Evolutionary conservation across 2,329 filamentous ascomycete genomes (phyloP).

Genomic region (Cyphellophora attinorum): DNA sequence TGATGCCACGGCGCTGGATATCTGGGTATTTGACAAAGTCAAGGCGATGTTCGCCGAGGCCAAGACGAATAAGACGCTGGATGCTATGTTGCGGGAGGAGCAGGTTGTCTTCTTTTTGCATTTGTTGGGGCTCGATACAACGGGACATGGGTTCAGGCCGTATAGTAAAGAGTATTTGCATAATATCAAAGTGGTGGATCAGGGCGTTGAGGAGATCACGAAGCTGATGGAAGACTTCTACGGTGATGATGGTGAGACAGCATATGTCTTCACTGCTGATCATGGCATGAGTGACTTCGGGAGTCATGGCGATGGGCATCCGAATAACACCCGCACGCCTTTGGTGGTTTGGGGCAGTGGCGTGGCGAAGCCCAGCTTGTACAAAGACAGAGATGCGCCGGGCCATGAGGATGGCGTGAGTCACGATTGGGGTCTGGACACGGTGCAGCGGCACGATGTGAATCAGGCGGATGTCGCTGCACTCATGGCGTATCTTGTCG

Average conservation of each 20-base stretch:
- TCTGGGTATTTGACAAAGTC: conserved; percentile 93
- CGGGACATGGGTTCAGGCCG: conserved; percentile 74
- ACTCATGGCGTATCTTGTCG: conserved; percentile 86
- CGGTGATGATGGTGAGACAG: conserved; percentile 67
- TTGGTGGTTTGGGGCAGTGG: conserved; percentile 91
- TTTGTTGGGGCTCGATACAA: conserved; percentile 82
- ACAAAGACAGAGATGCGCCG: conserved; percentile 48
- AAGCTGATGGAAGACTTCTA: conserved; percentile 80
- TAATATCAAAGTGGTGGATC: conserved; percentile 89
- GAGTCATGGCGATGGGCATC: conserved; percentile 96
- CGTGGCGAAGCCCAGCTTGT: conserved; percentile 62
- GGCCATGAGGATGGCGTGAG: conserved; percentile 87
- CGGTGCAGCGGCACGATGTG: conserved; percentile 80
- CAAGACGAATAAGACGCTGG: conserved; percentile 64
- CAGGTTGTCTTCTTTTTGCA: conserved; percentile 94
- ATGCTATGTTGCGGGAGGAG: conserved; percentile 64
- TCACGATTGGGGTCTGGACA: conserved; percentile 73
- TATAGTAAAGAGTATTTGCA: conserved; percentile 93
- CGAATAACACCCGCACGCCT: conserved; percentile 91
- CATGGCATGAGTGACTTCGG: conserved; percentile 99
- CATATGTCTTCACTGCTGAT: conserved; percentile 94
- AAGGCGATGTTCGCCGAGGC: conserved; percentile 78
- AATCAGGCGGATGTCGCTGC: conserved; percentile 89
- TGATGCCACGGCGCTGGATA: conserved; percentile 71
- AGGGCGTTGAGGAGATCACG: conserved; percentile 77